Conservation (phyloP, 345 rosid species). For the Syzygium oleosum region DNA sequence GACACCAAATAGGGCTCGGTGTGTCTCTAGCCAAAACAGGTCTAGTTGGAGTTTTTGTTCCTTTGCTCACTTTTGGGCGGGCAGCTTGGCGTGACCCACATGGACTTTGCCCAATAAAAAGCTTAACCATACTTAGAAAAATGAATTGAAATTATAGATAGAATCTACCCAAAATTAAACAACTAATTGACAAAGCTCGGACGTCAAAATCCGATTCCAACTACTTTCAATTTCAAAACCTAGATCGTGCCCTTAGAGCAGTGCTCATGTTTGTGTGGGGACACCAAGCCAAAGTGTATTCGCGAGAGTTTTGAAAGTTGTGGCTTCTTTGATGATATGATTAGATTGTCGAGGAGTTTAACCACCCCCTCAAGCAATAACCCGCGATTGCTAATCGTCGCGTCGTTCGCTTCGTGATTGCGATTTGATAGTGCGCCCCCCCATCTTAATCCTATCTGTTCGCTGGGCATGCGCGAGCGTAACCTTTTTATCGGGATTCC, state of each 20-base stretch:
- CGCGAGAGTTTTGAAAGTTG: not conserved
- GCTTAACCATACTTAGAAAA: not conserved
- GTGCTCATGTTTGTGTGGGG: not conserved
- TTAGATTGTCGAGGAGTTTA: not conserved
- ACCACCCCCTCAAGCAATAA: not conserved
- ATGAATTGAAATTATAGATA: not conserved
- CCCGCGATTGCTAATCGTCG: not conserved
- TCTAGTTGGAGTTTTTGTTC: not conserved
- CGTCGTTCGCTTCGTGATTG: too few relatives aligned
- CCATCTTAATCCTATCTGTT: not conserved
- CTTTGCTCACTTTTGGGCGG: not conserved
- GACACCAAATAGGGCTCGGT: not conserved
- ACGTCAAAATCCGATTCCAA: not conserved
- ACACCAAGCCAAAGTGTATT: not conserved
- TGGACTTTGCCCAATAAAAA: not conserved
- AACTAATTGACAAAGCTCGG: not conserved
- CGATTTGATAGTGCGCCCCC: not conserved
- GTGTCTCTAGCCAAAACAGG: not conserved
- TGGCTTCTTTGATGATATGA: not conserved
- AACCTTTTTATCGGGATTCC: not conserved
- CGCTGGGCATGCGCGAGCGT: not conserved
- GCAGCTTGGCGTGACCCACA: not conserved
- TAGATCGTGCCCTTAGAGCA: not conserved
- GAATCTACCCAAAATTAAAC: not conserved
- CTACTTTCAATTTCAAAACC: not conserved